phyloP scores from a whole-genome alignment of 163 green algal genomes.

The Scenedesmus sp. region DNA sequence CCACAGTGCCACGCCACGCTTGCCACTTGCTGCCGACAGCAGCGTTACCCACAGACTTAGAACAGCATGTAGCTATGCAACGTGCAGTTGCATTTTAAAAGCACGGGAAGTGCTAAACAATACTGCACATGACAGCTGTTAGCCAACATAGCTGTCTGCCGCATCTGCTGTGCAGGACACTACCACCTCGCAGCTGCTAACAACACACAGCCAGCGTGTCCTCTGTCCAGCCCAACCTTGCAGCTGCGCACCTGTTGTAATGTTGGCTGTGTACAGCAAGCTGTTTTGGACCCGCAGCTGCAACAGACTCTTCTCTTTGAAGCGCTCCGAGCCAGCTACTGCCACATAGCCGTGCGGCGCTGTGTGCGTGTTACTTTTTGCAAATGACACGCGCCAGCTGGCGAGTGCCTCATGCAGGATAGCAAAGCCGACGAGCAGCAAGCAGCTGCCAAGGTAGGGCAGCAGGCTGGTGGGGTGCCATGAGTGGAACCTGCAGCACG shows the following conservation, averaged over 20 bases:
- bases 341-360: not conserved
- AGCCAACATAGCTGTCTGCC: no score
- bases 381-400: constrained; percentile 15
- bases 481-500: constrained; percentile 11
- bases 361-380: not conserved
- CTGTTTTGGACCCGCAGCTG: not conserved
- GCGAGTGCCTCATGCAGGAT: constrained; percentile 48
- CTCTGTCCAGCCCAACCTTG: not conserved
- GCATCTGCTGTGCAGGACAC: not conserved
- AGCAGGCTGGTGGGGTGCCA: constrained; percentile 40
- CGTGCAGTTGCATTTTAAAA: no score
- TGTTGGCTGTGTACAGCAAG: constrained; percentile 49
- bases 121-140: no score
- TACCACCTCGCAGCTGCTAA: no score
- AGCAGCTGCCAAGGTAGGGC: not conserved
- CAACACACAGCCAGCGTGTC: not conserved
- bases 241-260: constrained; percentile 12
- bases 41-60: no score
- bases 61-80: no score
- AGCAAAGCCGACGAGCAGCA: not conserved
- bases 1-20: no score
- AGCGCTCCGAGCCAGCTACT: not conserved
- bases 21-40: no score
- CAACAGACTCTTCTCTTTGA: not conserved
- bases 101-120: no score